These are phyloP conservation scores for Tephrocybe sp. DNA, from an alignment of 768 basidiomycete genomes.

Conservation along the genomic window DNA sequence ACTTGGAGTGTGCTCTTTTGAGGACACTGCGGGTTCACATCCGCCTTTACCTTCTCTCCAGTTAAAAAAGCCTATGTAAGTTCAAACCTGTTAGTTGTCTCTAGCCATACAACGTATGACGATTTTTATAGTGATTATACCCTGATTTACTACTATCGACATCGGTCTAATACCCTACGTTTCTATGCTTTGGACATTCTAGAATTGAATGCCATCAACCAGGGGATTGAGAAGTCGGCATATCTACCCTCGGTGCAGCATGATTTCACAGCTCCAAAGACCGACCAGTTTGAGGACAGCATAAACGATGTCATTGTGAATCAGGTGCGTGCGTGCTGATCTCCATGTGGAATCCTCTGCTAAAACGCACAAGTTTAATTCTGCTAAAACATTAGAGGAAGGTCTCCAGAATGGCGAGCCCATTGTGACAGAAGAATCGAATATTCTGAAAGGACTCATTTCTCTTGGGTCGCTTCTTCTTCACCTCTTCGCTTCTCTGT, in stretches of 20 bases:
- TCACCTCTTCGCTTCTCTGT: slow-evolving; percentile 2
- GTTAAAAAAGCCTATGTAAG: slow-evolving; percentile 15
- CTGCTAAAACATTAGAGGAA: slow-evolving; percentile 28
- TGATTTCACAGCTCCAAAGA: slow-evolving; percentile 35
- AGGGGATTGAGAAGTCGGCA: slow-evolving; percentile 18
- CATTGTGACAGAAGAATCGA: neutral
- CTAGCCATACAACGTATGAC: neutral
- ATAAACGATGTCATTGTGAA: slow-evolving; percentile 38
- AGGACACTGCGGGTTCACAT: neutral
- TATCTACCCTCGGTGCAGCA: slow-evolving; percentile 32
- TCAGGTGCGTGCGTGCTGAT: slow-evolving; percentile 31
- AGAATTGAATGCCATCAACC: slow-evolving; percentile 22
- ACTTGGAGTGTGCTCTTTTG: slow-evolving; percentile 33
- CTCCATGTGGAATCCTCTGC: neutral
- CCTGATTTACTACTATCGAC: slow-evolving; percentile 54
- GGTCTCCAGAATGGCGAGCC: slow-evolving; percentile 2
- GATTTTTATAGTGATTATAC: slow-evolving; percentile 19
- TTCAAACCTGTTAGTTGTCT: neutral
- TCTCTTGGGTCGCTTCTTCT: slow-evolving; percentile 5
- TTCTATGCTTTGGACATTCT: slow-evolving; percentile 57
- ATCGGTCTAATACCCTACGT: slow-evolving; percentile 55
- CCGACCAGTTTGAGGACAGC: slow-evolving; percentile 20
- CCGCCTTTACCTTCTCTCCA: slow-evolving; percentile 10
- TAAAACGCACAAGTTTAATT: slow-evolving; percentile 39
- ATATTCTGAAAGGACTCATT: neutral